phyloP scores from a whole-genome alignment of 2,329 filamentous ascomycete genomes.

The Ambrosiella cleistominuta region DNA sequence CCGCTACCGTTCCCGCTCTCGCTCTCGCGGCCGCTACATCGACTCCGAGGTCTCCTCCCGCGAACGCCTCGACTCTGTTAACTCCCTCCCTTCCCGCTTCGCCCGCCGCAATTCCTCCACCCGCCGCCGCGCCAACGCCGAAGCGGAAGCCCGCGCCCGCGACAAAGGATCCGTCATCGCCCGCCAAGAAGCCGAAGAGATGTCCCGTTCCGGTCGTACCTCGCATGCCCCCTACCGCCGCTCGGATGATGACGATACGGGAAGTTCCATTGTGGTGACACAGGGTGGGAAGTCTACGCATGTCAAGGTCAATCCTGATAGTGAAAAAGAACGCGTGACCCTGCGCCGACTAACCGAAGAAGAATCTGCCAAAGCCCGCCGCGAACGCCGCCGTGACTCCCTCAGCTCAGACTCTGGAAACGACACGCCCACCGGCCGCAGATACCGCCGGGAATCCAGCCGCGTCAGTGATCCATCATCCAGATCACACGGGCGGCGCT shows the following conservation, averaged over 20 bases:
- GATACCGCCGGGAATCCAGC: constrained; percentile 34
- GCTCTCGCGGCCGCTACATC: constrained; percentile 5
- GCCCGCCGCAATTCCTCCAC: constrained; percentile 29
- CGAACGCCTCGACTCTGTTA: constrained; percentile 7
- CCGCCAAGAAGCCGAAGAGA: constrained; percentile 24
- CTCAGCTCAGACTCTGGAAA: constrained; percentile 40
- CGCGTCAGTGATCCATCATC: constrained; percentile 8
- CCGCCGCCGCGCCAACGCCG: constrained; percentile 28
- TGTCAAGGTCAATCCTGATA: constrained; percentile 33
- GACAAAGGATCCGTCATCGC: constrained; percentile 31
- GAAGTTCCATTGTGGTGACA: constrained; percentile 24
- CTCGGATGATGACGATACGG: constrained; percentile 10
- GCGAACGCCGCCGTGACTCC: constrained; percentile 27
- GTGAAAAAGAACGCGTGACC: constrained; percentile 40
- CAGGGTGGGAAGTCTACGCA: constrained; percentile 32
- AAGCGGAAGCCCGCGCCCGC: constrained; percentile 29
- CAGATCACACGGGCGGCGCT: constrained; percentile 14
- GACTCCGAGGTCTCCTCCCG: constrained; percentile 8
- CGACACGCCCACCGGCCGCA: constrained; percentile 30
- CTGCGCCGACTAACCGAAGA: constrained; percentile 43
- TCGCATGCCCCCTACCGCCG: constrained; percentile 11
- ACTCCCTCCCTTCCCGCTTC: constrained; percentile 9
- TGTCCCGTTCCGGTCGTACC: constrained; percentile 7
- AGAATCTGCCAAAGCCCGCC: constrained; percentile 26
- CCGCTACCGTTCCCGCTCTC: constrained; percentile 1